Evolutionary conservation across 106 monocot species (phyloP).

Genomic region (Amphibolis antarctica): DNA sequence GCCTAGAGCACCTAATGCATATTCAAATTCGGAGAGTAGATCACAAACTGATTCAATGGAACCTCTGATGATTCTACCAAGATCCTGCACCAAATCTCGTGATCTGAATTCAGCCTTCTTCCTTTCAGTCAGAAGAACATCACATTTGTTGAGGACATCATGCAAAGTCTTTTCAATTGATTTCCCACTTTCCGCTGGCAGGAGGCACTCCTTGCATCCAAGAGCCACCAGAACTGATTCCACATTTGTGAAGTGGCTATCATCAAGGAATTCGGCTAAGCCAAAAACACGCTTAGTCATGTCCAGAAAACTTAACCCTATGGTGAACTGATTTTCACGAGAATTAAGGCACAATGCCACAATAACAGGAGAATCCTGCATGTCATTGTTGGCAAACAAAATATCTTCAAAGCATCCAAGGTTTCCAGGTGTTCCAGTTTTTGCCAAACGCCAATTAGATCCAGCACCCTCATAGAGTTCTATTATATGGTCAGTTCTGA

Average conservation of each 20-base stretch:
- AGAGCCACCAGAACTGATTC: slow-evolving; percentile 85
- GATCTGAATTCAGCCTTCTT: slow-evolving; percentile 94
- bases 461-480: slow-evolving; percentile 98
- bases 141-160: slow-evolving; percentile 55
- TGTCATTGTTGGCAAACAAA: slow-evolving; percentile 97
- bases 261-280: slow-evolving; percentile 87
- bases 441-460: slow-evolving; percentile 79
- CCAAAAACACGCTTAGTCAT: slow-evolving; percentile 67
- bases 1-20: slow-evolving; percentile 71
- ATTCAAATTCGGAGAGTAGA: slow-evolving; percentile 71
- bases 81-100: slow-evolving; percentile 84
- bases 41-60: slow-evolving; percentile 79
- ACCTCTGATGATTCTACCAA: slow-evolving; percentile 78
- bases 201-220: slow-evolving; percentile 92
- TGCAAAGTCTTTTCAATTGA: slow-evolving; percentile 43
- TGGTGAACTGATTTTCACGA: slow-evolving; percentile 60
- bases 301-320: slow-evolving; percentile 86
- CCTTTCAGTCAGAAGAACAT: slow-evolving; percentile 71
- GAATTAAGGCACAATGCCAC: slow-evolving; percentile 56
- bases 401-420: slow-evolving; percentile 93
- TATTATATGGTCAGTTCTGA: slow-evolving; percentile 78
- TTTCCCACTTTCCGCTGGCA: slow-evolving; percentile 66
- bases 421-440: slow-evolving; percentile 85
- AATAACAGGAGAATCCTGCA: slow-evolving; percentile 93
- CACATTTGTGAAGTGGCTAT: slow-evolving; percentile 82